A percentile compares a stretch with the other conserved stretches of the same genome.
Conservation (phyloP, 495 filamentous ascomycete genomes). For the Podospora bellae-mahoneyi region DNA sequence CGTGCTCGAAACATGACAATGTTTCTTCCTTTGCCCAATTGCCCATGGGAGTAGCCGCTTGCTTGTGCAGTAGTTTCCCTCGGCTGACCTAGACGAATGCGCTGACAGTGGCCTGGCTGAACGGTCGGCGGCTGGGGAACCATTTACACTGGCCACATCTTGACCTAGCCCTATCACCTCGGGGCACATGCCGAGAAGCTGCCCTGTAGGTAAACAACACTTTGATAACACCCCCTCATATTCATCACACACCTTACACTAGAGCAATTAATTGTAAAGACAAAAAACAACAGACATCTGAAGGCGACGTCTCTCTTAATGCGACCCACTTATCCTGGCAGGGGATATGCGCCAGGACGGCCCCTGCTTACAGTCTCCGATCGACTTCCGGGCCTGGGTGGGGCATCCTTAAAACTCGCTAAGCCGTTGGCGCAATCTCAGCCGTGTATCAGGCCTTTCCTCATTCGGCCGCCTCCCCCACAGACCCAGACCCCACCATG, state of each 20-base stretch:
- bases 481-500: conserved; percentile 14
- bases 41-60: conserved; percentile 1
- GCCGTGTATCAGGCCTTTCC: conserved; percentile 38
- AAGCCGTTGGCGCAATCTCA: conserved; percentile 39
- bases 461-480: conserved; percentile 23
- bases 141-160: background rate
- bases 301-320: conserved; percentile 21
- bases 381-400: conserved; percentile 35
- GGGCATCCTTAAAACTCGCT: conserved; percentile 39
- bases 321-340: conserved; percentile 16
- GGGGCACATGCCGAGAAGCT: too few relatives aligned
- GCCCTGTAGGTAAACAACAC: too few relatives aligned
- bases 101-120: background rate
- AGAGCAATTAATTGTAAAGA: too few relatives aligned
- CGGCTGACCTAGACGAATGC: background rate
- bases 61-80: background rate
- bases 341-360: conserved; percentile 22
- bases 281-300: background rate
- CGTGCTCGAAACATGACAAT: conserved; percentile 35
- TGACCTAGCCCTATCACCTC: too few relatives aligned
- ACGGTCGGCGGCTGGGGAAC: conserved; percentile 7
- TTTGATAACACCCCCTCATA: background rate
- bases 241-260: background rate
- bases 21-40: conserved; percentile 27
- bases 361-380: conserved; percentile 32